Base-by-base conservation (phyloP, 1,284 basidiomycete genomes). In the Boletellus sp. region DNA sequence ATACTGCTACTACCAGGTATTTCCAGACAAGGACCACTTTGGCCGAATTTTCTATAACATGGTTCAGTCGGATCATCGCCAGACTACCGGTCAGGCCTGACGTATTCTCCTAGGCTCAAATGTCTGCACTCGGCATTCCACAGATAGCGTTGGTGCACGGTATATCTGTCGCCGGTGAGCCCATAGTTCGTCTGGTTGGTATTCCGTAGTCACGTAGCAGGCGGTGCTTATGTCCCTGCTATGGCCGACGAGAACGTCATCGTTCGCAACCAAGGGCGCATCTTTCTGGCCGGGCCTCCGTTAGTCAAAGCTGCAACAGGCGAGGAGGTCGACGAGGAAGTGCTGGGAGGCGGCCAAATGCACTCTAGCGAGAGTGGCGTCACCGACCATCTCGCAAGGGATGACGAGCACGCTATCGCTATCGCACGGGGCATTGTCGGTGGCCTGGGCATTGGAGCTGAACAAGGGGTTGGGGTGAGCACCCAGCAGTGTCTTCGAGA, bases 241-340 rank as follows among this genome's bases (percentile, higher is more conserved):
- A 95, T 97, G 91, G 91, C 92, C 1, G 94, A 97, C 60, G 89
- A 94, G 66, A 96, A 93, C 52, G 85, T 97, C 60, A 97, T 96
- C 54, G 94, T 97, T 37, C 80, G 84, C 49, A 88, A 94, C 51
- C 93, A 96, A 72, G 94, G 94, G 0, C 86, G 81, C 35, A 96
- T 97, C 57, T 97, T 96, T 72, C 76, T 97, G n/a, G 94, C 94
- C 13, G 94, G 94, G 0, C 94, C 94, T 13, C 94, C 94, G 4
- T 76, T 97, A 4, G 94, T 97, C 50, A 94, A 94, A 64, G 94
- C 94, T 0, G 94, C 94, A 0, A 94, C 94, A 0, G 94, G 94
- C 32, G 94, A 97, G 66, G 84, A 85, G 23, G 87, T 96, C 5
- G 92, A 95, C 57, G 92, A 94, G 47, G 94, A 97, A 66, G 87